Evolutionary conservation across 768 basidiomycete species (phyloP).

Genomic region (Lactarius pseudohatsudake): DNA sequence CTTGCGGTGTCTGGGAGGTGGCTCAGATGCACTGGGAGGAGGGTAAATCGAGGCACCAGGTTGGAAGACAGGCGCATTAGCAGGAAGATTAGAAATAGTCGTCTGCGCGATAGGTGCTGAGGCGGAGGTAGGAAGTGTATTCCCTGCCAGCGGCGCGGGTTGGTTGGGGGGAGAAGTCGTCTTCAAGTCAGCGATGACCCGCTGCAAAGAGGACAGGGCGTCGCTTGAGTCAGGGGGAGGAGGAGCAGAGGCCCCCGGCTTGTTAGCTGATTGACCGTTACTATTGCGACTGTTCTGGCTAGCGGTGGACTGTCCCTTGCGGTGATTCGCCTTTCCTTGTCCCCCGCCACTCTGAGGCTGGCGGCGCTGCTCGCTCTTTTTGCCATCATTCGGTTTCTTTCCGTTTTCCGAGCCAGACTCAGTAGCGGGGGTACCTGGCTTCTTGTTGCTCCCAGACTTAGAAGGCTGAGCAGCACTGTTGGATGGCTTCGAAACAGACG

Average conservation of each 20-base stretch:
- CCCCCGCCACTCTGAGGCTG: constrained; percentile 34
- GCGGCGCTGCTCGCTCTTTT: constrained; percentile 56
- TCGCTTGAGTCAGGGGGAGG: constrained; percentile 67
- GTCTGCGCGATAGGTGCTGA: constrained; percentile 51
- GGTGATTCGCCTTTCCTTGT: constrained; percentile 35
- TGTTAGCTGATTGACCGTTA: constrained; percentile 38
- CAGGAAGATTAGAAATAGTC: constrained; percentile 51
- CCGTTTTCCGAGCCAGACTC: constrained; percentile 75
- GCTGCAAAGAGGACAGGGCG: constrained; percentile 84
- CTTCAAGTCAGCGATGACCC: constrained; percentile 93
- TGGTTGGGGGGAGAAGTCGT: constrained; percentile 69
- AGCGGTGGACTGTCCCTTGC: constrained; percentile 44
- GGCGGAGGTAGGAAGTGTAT: constrained; percentile 38
- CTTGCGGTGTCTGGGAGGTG: constrained; percentile 71
- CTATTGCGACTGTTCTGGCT: constrained; percentile 54
- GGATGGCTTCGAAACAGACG: constrained; percentile 47
- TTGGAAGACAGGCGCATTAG: constrained; percentile 73
- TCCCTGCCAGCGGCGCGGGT: constrained; percentile 41
- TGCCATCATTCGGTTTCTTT: constrained; percentile 56
- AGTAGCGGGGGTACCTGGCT: constrained; percentile 41
- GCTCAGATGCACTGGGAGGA: constrained; percentile 45
- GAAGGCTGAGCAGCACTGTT: constrained; percentile 43
- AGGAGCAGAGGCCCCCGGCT: constrained; percentile 45
- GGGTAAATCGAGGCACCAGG: constrained; percentile 62
- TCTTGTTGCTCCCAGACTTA: constrained; percentile 61